Percentiles rank a stretch among this genome's conserved stretches.
Evolutionary conservation across 257 asterid genomes (phyloP).

Genomic region (Rauvolfia tetraphylla): DNA sequence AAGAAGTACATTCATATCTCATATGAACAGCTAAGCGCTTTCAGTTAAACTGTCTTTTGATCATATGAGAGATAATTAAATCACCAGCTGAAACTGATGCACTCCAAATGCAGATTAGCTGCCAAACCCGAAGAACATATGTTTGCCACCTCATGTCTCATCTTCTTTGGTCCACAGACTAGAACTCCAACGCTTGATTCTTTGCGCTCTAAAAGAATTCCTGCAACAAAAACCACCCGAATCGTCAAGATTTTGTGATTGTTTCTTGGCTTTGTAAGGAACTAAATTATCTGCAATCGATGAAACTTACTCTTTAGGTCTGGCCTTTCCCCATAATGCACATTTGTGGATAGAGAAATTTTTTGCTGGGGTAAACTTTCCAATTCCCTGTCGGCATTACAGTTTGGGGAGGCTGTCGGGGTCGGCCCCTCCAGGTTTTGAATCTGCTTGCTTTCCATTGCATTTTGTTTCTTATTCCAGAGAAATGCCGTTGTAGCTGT

Average conservation of each 20-base stretch:
- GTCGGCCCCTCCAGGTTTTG: conserved; percentile 58
- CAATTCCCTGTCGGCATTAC: conserved; percentile 59
- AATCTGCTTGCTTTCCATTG: conserved; percentile 44
- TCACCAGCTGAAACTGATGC: conserved; percentile 92
- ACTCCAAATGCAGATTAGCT: conserved; percentile 72
- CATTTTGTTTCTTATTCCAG: conserved; percentile 49
- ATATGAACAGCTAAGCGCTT: background rate
- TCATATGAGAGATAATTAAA: background rate
- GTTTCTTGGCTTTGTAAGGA: background rate
- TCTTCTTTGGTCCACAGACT: conserved; percentile 74
- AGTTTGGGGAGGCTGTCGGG: conserved; percentile 51
- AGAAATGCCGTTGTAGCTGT: conserved; percentile 43
- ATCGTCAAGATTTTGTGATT: background rate
- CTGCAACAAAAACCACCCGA: conserved; percentile 28
- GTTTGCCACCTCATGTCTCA: conserved; percentile 81
- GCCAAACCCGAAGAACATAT: conserved; percentile 78
- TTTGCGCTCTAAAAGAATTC: conserved; percentile 54
- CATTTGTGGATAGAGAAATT: conserved; percentile 43
- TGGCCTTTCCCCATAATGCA: conserved; percentile 80
- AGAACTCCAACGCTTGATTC: conserved; percentile 77
- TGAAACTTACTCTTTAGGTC: conserved; percentile 62
- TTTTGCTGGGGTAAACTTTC: conserved; percentile 71
- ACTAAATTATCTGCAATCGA: too few relatives aligned
- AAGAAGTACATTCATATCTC: background rate
- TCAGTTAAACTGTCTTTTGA: background rate